A percentile compares a stretch with the other conserved stretches of the same genome.
Evolutionary conservation across 768 basidiomycete genomes (phyloP).

Genomic region (Termitomyces eurrhizus): DNA sequence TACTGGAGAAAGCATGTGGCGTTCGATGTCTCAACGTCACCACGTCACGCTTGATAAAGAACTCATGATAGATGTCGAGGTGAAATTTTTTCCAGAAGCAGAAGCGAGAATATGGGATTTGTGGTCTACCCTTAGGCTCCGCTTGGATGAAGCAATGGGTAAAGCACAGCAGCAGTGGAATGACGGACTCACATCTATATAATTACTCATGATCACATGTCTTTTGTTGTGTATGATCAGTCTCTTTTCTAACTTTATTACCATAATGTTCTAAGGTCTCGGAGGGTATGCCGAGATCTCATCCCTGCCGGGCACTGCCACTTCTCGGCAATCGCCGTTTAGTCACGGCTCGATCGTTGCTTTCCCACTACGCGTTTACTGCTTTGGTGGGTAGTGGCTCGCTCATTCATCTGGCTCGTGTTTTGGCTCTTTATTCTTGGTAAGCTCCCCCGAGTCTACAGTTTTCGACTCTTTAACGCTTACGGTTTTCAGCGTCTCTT

Average conservation of each 20-base stretch:
- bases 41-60: conserved; percentile 4
- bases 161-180: conserved; percentile 8
- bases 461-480: no score
- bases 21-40: conserved; percentile 7
- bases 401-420: no score
- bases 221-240: neutral
- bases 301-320: no score
- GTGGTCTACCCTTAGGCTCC: conserved; percentile 4
- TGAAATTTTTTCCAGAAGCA: conserved; percentile 5
- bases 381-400: no score
- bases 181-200: neutral
- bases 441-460: no score
- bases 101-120: conserved; percentile 2
- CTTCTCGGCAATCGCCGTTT: no score
- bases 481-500: no score
- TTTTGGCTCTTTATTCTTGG: no score
- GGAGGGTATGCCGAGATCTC: no score
- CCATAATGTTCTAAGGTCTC: no score
- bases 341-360: no score
- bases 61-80: conserved; percentile 2
- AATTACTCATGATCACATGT: neutral
- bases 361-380: no score
- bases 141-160: conserved; percentile 6
- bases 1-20: conserved; percentile 8
- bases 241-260: neutral